Evolutionary conservation across 192 early-diverging fungal species (phyloP), one percentile per base, ranked within the genome.

Genomic region (Ambispora gerdemannii): DNA sequence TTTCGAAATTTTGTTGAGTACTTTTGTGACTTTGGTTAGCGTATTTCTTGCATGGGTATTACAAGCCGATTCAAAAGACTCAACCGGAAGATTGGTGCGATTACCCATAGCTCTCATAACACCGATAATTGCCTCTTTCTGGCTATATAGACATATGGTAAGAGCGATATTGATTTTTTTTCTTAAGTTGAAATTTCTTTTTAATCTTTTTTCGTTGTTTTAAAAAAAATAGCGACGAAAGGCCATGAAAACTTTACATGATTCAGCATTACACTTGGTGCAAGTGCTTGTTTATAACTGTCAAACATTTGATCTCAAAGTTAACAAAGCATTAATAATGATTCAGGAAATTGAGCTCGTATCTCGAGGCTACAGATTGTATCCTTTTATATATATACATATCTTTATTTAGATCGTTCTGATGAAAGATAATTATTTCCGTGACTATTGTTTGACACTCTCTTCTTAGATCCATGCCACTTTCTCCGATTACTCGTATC

Each of bases 301-400:
- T 22, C 78, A 80, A 36, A 17, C 59, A 4, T 72, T 86, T 24
- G 86, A 88, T 61, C 70, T 72, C 13, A 82, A 81, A 47, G 71
- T 86, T 11, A 83, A 82, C 36, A 72, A 81, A 11, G 75, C 82
- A 1, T 70, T 88, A 17, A 78, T 81, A 51, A 81, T 83, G 24
- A 86, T 88, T 31, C 84, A 84, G 50, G 86, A 88, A 34, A 85
- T 88, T 36, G 86, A 88, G 51, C 79, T 88, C 1, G 83, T 88
- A 8, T 83, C 86, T 8, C 76, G 86, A 35, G 86, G 86, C 6
- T 88, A 88, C 53, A 74, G 84, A 56, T 70, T 88, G 24, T 65
- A 65, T 50, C 43, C 43, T 50, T 47, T 65, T 25, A 2, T 27
- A 49, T 49, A 4, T 43, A 10, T 43, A 6, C 7, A 6, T 6